Conservation (phyloP, 2,329 filamentous ascomycete species). For the Aspergillus sp. region DNA sequence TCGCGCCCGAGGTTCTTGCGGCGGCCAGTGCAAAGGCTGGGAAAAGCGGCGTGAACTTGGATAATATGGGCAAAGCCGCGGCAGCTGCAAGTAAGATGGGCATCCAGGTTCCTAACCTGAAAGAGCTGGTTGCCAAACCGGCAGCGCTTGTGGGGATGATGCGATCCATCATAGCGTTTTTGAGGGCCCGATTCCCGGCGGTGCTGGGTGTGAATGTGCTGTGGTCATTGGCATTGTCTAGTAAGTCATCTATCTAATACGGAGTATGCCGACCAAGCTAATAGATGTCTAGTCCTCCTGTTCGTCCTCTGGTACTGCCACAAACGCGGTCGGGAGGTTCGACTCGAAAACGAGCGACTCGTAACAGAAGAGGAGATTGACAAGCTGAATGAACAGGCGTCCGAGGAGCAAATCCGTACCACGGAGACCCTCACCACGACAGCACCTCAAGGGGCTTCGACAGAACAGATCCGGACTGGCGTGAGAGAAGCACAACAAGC, state of each 20-base stretch:
- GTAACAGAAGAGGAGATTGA: constrained; percentile 42
- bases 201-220: constrained; percentile 88
- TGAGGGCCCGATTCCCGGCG: constrained; percentile 84
- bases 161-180: constrained; percentile 81
- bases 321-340: constrained; percentile 83
- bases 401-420: constrained; percentile 25
- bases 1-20: constrained; percentile 79
- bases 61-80: constrained; percentile 47
- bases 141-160: constrained; percentile 81
- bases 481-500: constrained; percentile 35
- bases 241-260: constrained; percentile 50
- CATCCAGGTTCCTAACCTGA: constrained; percentile 65
- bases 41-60: constrained; percentile 55
- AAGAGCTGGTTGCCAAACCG: constrained; percentile 77
- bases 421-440: constrained; percentile 38
- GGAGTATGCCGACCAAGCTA: background rate
- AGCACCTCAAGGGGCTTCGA: constrained; percentile 35
- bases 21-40: constrained; percentile 65
- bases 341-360: constrained; percentile 61
- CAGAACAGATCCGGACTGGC: constrained; percentile 35
- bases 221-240: constrained; percentile 81
- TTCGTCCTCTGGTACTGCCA: constrained; percentile 98
- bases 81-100: constrained; percentile 62
- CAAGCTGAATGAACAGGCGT: constrained; percentile 32
- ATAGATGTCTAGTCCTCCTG: constrained; percentile 62